phyloP scores from a whole-genome alignment of 306 rosid genomes.

The Nissolia schottii region DNA sequence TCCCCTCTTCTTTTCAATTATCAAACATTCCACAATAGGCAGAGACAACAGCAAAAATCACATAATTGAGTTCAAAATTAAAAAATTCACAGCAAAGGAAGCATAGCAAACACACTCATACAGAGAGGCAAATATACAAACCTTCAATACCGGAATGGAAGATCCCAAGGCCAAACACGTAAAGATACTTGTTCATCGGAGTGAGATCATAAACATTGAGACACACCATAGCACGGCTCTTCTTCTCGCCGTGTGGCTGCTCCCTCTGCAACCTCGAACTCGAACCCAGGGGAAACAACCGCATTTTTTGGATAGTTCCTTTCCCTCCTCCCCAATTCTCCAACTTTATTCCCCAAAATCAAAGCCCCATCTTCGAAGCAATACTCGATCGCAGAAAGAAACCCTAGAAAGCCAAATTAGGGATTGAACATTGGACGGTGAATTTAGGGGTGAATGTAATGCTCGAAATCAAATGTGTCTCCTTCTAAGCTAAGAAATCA shows the following conservation, averaged over 20 bases:
- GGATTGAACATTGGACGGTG: not conserved
- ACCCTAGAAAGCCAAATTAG: not conserved
- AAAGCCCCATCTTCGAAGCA: constrained; percentile 36
- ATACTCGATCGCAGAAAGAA: not conserved
- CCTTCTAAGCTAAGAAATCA: too few relatives aligned
- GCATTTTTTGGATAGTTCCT: constrained; percentile 48
- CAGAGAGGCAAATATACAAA: not conserved
- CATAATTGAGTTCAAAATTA: not conserved
- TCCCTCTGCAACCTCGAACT: constrained; percentile 45
- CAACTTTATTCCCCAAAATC: constrained; percentile 20
- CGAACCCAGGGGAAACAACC: constrained; percentile 60
- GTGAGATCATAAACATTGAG: constrained; percentile 96
- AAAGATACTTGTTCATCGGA: constrained; percentile 75
- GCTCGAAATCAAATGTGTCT: too few relatives aligned
- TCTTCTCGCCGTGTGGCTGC: constrained; percentile 18
- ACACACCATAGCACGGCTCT: constrained; percentile 45
- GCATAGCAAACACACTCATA: not conserved
- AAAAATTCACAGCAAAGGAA: not conserved
- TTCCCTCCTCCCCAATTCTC: constrained; percentile 16
- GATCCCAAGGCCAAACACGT: constrained; percentile 72
- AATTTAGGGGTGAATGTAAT: too few relatives aligned
- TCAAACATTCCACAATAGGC: not conserved
- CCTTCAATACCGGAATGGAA: constrained; percentile 98
- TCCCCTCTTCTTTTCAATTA: not conserved
- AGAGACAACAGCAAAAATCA: not conserved